These are phyloP conservation scores for Fusarium agapanthi DNA, from an alignment of 2,329 filamentous ascomycete genomes.

Conservation along the genomic window DNA sequence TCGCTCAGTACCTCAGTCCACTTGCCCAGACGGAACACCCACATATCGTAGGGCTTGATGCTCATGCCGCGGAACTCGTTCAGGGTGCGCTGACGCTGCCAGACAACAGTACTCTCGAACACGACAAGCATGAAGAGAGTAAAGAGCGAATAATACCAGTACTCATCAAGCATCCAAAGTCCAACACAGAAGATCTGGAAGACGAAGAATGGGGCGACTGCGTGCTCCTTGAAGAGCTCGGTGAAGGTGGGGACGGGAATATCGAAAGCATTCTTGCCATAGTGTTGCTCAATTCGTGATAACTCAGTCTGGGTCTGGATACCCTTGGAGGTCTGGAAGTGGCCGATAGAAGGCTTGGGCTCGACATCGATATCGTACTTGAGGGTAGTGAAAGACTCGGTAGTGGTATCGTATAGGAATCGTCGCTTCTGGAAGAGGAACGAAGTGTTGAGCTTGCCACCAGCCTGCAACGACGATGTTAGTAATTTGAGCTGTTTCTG, in stretches of 20 bases:
- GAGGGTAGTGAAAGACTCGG: slow-evolving; percentile 81
- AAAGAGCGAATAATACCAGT: slow-evolving; percentile 99
- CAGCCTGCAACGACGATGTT: slow-evolving; percentile 57
- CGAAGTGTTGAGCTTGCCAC: slow-evolving; percentile 78
- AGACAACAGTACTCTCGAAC: slow-evolving; percentile 98
- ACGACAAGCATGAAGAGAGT: slow-evolving; percentile 98
- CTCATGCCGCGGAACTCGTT: slow-evolving; percentile 99
- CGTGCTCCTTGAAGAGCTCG: slow-evolving; percentile 97
- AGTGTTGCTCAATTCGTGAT: slow-evolving; percentile 85
- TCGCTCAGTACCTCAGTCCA: slow-evolving; percentile 93
- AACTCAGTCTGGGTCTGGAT: slow-evolving; percentile 79
- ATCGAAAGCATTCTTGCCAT: slow-evolving; percentile 95
- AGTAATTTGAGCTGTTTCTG: slow-evolving; percentile 10
- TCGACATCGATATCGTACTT: slow-evolving; percentile 85
- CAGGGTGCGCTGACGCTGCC: slow-evolving; percentile 95
- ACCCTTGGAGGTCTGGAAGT: slow-evolving; percentile 83
- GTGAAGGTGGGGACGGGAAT: slow-evolving; percentile 96
- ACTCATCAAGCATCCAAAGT: slow-evolving; percentile 98
- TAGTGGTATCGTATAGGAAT: slow-evolving; percentile 82
- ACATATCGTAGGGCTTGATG: slow-evolving; percentile 97
- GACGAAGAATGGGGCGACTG: slow-evolving; percentile 98
- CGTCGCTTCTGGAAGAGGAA: slow-evolving; percentile 99
- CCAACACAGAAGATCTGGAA: slow-evolving; percentile 99
- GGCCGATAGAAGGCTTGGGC: slow-evolving; percentile 79
- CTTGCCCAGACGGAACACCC: slow-evolving; percentile 85